Evolutionary conservation across 257 asterid species (phyloP), one percentile per base, ranked within the genome.

Genomic region (Rehmannia glutinosa): DNA sequence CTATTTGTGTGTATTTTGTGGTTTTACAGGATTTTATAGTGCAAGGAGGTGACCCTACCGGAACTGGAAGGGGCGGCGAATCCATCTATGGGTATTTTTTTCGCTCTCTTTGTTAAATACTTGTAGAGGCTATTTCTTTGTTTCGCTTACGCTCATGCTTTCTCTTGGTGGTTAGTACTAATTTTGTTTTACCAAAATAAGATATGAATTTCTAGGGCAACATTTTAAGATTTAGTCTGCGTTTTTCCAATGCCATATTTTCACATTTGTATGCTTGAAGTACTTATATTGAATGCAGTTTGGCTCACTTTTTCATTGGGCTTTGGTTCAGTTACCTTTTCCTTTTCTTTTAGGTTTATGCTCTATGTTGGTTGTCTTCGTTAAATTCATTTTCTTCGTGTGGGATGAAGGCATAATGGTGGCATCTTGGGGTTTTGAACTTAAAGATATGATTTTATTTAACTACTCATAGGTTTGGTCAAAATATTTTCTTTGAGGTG

Each of bases 21-120:
- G 36, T 54, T 55, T 61, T 47, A 17, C 75, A 91, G 96, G 97
- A 91, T 73, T 93, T 93, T 53, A 74, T 90, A 32, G 96, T 90
- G 46, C 99, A 93, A 84, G 99, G 97, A 70, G 99, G 99, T 49
- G 99, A 93, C 35, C 99, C 99, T 33, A 93, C 99, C 42, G 99
- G 90, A 54, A 93, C 97, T 11, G 99, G 97, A 6, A 87, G 96
- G 45, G 99, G 97, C 0, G 99, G 99, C 61, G 97, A 90, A 78
- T 93, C 99, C 54, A 90, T 90, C 61, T 88, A 90, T 19, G 99
- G 97, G 99, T 87, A 71, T 62, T 42, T 36, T 64, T 4, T 12
- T 10, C 23, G 1, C 25, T 38, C 43, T 19, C 11, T 56, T 32
- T 21, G 0, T 19, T 11, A 0, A 19, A 27, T 42, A 8, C 2